Conservation (phyloP, 306 rosid genomes). For the Vachellia collinsii region DNA sequence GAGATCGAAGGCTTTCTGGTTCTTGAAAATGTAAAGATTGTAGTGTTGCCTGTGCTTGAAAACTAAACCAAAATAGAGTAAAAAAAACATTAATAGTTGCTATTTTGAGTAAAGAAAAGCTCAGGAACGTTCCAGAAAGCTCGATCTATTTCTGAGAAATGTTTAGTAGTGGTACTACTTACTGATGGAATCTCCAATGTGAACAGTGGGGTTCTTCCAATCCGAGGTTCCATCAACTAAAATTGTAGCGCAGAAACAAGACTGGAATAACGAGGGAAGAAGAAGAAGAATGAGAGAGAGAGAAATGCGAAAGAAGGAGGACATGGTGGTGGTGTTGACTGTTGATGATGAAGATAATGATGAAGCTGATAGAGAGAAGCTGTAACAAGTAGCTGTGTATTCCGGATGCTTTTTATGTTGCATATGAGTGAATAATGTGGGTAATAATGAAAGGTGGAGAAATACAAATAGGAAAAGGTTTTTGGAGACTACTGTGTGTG, state of each 20-base stretch:
- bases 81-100: slow-evolving; percentile 7
- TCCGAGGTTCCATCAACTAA: slow-evolving; percentile 80
- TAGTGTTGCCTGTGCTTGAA: slow-evolving; percentile 73
- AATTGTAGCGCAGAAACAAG: slow-evolving; percentile 59
- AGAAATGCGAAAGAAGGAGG: slow-evolving; percentile 47
- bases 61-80: slow-evolving; percentile 49
- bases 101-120: neutral
- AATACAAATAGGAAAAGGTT: slow-evolving; percentile 29
- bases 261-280: slow-evolving; percentile 46
- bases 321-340: slow-evolving; percentile 24
- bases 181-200: slow-evolving; percentile 83
- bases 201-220: slow-evolving; percentile 77
- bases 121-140: neutral
- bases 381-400: neutral
- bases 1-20: slow-evolving; percentile 66
- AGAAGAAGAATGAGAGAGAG: slow-evolving; percentile 39
- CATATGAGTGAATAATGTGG: neutral
- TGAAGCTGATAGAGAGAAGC: slow-evolving; percentile 16
- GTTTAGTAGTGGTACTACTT: slow-evolving; percentile 34
- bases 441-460: neutral
- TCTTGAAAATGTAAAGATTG: slow-evolving; percentile 90
- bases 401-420: slow-evolving; percentile 16
- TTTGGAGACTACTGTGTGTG: too few relatives aligned
- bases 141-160: neutral
- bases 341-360: slow-evolving; percentile 40